phyloP scores from a whole-genome alignment of 163 green algal species.

The Volvox carteri region DNA sequence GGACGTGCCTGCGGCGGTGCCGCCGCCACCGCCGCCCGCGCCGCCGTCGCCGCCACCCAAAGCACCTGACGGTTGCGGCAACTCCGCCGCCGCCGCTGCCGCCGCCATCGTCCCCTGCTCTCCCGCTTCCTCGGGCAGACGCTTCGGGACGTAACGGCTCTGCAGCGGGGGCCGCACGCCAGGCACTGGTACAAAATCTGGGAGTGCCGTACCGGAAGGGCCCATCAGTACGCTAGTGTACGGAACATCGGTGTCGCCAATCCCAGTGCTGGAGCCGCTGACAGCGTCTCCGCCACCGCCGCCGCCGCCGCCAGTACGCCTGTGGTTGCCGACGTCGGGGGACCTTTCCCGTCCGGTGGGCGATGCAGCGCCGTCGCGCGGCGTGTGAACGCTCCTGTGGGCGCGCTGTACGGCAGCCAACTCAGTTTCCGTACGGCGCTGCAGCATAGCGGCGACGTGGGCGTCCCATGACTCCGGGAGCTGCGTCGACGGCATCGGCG shows the following conservation, averaged over 20 bases:
- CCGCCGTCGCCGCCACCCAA: not conserved
- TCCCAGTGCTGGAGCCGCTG: not conserved
- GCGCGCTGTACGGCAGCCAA: conserved; percentile 23
- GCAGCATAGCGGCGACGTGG: conserved; percentile 16
- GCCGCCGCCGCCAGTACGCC: not conserved
- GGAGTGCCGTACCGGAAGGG: not conserved
- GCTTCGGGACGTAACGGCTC: conserved; percentile 18
- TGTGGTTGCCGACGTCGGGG: not conserved
- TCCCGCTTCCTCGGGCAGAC: not conserved
- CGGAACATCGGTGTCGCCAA: not conserved
- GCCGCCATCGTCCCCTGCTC: not conserved
- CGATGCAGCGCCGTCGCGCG: not conserved
- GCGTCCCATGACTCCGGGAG: conserved; percentile 25
- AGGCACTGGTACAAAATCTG: conserved; percentile 29
- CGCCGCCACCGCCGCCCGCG: not conserved
- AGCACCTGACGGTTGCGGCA: not conserved
- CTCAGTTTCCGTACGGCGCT: conserved; percentile 21
- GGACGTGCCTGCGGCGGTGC: not conserved
- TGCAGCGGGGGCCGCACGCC: conserved; percentile 34
- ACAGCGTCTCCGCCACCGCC: not conserved
- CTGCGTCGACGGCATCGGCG: not conserved
- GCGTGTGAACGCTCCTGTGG: not conserved
- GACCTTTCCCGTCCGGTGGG: not conserved
- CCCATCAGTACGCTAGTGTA: not conserved
- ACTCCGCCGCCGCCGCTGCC: not conserved